These are phyloP conservation scores for Talaromyces sp. DNA, from an alignment of 2,329 filamentous ascomycete species.

Conservation along the genomic window DNA sequence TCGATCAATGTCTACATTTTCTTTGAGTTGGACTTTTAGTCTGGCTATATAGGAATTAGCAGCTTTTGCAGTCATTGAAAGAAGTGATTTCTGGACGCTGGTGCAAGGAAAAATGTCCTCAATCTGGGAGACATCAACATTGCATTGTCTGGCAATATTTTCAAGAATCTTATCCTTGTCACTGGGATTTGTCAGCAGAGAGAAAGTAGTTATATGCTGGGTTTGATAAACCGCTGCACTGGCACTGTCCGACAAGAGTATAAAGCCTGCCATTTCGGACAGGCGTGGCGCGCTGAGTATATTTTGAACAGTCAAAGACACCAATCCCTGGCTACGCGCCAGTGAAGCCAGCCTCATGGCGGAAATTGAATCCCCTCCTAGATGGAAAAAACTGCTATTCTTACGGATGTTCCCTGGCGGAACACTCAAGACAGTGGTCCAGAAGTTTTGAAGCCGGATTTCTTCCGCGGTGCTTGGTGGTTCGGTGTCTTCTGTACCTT, in stretches of 20 bases:
- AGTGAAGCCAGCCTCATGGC: conserved; percentile 8
- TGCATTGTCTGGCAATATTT: background rate
- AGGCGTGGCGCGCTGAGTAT: background rate
- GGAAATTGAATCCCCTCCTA: conserved; percentile 11
- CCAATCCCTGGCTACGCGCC: background rate
- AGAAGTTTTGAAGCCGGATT: conserved; percentile 7
- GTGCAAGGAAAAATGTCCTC: conserved; percentile 46
- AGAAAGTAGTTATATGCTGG: background rate
- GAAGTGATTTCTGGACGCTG: conserved; percentile 43
- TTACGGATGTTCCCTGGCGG: background rate
- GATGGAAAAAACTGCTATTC: conserved; percentile 1
- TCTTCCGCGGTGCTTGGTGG: conserved; percentile 1
- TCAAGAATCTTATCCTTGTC: background rate
- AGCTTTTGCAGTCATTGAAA: conserved; percentile 47
- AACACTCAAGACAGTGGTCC: background rate
- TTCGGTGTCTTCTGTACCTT: conserved; percentile 13
- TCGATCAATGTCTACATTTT: conserved; percentile 29
- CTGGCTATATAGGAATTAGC: conserved; percentile 43
- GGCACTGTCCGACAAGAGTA: background rate
- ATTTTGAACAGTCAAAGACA: conserved; percentile 1
- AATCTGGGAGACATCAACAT: conserved; percentile 22
- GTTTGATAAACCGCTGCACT: background rate
- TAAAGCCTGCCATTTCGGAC: conserved; percentile 3
- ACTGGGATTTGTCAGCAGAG: background rate
- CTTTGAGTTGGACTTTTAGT: background rate